phyloP scores from a whole-genome alignment of 176 grass and related monocot species.

The Aegilops tauschii region DNA sequence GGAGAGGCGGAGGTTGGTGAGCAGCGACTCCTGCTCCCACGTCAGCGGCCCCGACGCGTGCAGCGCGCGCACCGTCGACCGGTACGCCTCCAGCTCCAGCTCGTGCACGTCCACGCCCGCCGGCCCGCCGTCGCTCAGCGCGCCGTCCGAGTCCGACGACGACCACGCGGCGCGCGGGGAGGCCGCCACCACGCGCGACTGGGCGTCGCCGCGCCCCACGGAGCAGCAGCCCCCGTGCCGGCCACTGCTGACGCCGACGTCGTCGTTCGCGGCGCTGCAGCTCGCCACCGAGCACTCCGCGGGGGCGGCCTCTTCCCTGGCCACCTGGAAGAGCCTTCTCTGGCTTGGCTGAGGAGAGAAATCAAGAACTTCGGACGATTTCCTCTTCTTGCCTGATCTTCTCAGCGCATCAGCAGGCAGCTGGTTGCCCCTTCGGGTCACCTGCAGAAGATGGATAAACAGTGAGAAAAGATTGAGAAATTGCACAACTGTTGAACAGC shows the following conservation, averaged over 20 bases:
- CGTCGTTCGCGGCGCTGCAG: slow-evolving; percentile 46
- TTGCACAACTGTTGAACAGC: neutral
- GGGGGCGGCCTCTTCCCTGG: slow-evolving; percentile 33
- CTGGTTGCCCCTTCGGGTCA: neutral
- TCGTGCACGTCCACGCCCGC: slow-evolving; percentile 35
- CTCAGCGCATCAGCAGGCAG: neutral
- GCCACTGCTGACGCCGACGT: neutral
- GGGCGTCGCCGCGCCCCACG: slow-evolving; percentile 34
- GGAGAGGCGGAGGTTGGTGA: slow-evolving; percentile 76
- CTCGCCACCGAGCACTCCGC: slow-evolving; percentile 69
- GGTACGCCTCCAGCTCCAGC: slow-evolving; percentile 70
- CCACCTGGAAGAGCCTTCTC: slow-evolving; percentile 8
- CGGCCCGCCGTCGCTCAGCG: neutral
- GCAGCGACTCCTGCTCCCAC: slow-evolving; percentile 79
- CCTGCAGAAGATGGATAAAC: slow-evolving; percentile 8
- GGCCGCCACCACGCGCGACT: slow-evolving; percentile 27
- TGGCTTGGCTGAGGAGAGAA: slow-evolving; percentile 18
- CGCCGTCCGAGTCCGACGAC: neutral
- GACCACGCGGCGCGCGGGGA: slow-evolving; percentile 22
- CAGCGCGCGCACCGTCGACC: slow-evolving; percentile 57
- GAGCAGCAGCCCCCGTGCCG: neutral
- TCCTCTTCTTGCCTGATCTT: slow-evolving; percentile 47
- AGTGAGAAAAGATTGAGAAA: neutral
- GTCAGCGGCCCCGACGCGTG: slow-evolving; percentile 68
- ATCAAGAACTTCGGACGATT: slow-evolving; percentile 5